Conservation (phyloP, 2,329 filamentous ascomycete genomes). For the Sclerotinia minor region DNA sequence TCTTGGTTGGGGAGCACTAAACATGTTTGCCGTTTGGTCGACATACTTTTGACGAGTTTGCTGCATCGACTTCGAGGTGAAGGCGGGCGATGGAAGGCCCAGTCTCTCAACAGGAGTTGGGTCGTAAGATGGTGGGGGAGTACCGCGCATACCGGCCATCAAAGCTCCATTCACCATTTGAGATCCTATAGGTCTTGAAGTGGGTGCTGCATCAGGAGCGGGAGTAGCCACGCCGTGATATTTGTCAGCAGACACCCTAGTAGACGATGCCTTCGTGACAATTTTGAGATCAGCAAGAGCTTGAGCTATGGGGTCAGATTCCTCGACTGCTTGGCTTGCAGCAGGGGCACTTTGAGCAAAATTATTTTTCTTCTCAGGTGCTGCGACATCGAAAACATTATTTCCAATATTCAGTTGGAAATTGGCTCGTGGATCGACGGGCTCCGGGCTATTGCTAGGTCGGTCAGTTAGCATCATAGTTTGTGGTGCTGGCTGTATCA, state of each 20-base stretch:
- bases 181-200: slow-evolving; percentile 47
- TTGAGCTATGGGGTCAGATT: slow-evolving; percentile 83
- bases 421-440: slow-evolving; percentile 87
- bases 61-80: slow-evolving; percentile 93
- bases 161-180: slow-evolving; percentile 46
- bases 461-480: slow-evolving; percentile 43
- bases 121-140: slow-evolving; percentile 86
- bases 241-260: slow-evolving; percentile 89
- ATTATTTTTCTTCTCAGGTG: slow-evolving; percentile 64
- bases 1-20: slow-evolving; percentile 46
- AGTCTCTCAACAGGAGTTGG: slow-evolving; percentile 67
- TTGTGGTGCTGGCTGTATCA: slow-evolving; percentile 28
- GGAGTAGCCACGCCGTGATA: slow-evolving; percentile 94
- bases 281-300: slow-evolving; percentile 92
- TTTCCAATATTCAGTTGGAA: slow-evolving; percentile 92
- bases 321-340: slow-evolving; percentile 53
- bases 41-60: slow-evolving; percentile 88
- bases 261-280: slow-evolving; percentile 75
- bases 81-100: slow-evolving; percentile 85
- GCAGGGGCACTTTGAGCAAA: slow-evolving; percentile 40
- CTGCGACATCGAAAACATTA: slow-evolving; percentile 91
- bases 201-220: slow-evolving; percentile 52
- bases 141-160: slow-evolving; percentile 64
- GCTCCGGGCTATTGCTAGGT: slow-evolving; percentile 71
- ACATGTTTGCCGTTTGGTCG: slow-evolving; percentile 79